phyloP scores from a whole-genome alignment of 2,329 filamentous ascomycete species.

The Colletotrichum navitas region DNA sequence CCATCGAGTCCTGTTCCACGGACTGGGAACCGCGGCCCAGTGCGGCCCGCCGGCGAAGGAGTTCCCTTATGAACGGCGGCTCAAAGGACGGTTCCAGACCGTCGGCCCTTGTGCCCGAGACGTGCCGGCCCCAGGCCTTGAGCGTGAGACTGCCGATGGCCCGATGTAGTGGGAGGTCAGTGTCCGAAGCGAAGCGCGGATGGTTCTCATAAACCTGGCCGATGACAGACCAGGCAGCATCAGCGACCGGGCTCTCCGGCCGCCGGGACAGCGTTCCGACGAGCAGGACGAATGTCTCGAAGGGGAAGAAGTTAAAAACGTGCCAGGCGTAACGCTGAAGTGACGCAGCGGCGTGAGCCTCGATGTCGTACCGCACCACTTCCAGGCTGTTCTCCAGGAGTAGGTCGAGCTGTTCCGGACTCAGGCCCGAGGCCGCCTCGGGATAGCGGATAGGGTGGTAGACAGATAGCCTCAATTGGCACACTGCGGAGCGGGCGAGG shows the following conservation, averaged over 20 bases:
- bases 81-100: neutral
- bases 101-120: neutral
- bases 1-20: no score
- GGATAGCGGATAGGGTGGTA: constrained; percentile 8
- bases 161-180: constrained; percentile 30
- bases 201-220: constrained; percentile 48
- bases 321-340: constrained; percentile 67
- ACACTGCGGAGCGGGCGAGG: constrained; percentile 20
- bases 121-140: constrained; percentile 60
- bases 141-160: constrained; percentile 61
- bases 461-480: constrained; percentile 12
- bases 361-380: constrained; percentile 60
- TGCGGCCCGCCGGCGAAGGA: neutral
- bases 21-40: neutral
- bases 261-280: constrained; percentile 64
- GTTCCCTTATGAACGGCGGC: neutral
- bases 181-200: constrained; percentile 19
- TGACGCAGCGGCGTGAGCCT: constrained; percentile 56
- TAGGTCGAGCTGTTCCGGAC: constrained; percentile 65
- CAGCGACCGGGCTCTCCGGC: constrained; percentile 60
- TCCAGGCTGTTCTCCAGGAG: constrained; percentile 66
- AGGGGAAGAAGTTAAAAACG: constrained; percentile 64
- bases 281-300: constrained; percentile 67
- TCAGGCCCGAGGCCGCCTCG: constrained; percentile 42
- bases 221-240: constrained; percentile 65